phyloP scores from a whole-genome alignment of 2,329 filamentous ascomycete genomes.

The Aspergillus sp. region DNA sequence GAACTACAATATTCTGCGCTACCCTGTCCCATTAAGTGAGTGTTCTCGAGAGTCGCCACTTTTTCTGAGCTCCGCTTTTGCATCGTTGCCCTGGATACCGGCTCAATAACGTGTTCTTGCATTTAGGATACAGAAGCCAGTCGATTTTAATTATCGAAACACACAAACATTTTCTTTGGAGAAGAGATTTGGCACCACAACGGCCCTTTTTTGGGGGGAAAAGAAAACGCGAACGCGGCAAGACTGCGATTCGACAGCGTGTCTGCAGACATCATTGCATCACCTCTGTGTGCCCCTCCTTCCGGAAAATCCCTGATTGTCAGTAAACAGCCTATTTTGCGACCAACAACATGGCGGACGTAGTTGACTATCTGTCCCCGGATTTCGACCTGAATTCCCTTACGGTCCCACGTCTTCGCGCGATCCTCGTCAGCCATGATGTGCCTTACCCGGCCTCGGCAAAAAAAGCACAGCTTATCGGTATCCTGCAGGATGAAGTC shows the following conservation, averaged over 20 bases:
- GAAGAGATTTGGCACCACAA: neutral
- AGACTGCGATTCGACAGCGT: neutral
- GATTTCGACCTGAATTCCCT: constrained; percentile 77
- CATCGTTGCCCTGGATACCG: constrained; percentile 34
- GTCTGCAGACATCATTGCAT: neutral
- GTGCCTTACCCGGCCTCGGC: constrained; percentile 77
- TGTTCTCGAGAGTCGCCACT: too few relatives aligned
- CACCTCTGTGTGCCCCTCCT: neutral
- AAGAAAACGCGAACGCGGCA: neutral
- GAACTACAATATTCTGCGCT: too few relatives aligned
- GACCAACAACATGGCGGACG: constrained; percentile 39
- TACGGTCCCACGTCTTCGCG: constrained; percentile 80
- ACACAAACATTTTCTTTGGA: neutral
- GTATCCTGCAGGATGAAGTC: constrained; percentile 72
- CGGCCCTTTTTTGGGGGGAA: neutral
- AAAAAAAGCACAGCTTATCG: constrained; percentile 82
- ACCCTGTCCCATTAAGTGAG: too few relatives aligned
- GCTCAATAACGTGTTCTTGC: constrained; percentile 7
- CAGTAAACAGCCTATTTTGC: constrained; percentile 2
- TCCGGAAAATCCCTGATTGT: neutral
- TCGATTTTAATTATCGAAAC: neutral
- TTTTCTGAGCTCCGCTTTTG: neutral
- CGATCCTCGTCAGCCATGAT: constrained; percentile 83
- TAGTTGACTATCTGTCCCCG: constrained; percentile 74
- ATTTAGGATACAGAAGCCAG: neutral